phyloP scores from a whole-genome alignment of 1,284 basidiomycete species.

The Lentinula novae-zelandiae region DNA sequence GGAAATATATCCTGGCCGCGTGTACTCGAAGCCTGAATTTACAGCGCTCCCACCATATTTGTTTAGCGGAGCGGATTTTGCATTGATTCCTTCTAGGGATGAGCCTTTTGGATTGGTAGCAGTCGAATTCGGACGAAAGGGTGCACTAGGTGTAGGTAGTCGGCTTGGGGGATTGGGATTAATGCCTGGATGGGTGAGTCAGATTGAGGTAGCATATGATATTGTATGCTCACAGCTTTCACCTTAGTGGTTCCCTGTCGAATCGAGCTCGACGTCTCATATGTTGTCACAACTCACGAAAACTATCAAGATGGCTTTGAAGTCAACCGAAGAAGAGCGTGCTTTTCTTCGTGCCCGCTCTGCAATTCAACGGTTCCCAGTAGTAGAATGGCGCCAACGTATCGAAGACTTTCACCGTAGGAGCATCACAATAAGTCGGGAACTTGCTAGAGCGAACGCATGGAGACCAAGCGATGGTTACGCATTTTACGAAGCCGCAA shows the following conservation, averaged over 20 bases:
- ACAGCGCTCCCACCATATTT: constrained; percentile 87
- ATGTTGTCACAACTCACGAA: constrained; percentile 92
- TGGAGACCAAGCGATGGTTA: constrained; percentile 68
- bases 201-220: neutral
- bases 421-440: constrained; percentile 75
- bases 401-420: constrained; percentile 92
- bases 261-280: constrained; percentile 85
- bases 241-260: constrained; percentile 88
- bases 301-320: constrained; percentile 90
- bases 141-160: constrained; percentile 90
- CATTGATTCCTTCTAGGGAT: constrained; percentile 90
- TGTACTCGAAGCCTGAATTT: constrained; percentile 92
- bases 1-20: constrained; percentile 91
- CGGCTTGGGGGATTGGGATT: constrained; percentile 90
- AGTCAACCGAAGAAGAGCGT: constrained; percentile 85
- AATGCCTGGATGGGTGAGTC: constrained; percentile 92
- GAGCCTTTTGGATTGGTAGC: constrained; percentile 94
- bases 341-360: constrained; percentile 91
- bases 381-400: constrained; percentile 92
- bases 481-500: constrained; percentile 34
- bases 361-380: constrained; percentile 91
- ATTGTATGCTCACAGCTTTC: neutral
- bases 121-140: constrained; percentile 93
- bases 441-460: constrained; percentile 49
- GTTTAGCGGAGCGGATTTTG: constrained; percentile 92